Conservation (phyloP, 495 filamentous ascomycete genomes). For the Daldinia grandis region DNA sequence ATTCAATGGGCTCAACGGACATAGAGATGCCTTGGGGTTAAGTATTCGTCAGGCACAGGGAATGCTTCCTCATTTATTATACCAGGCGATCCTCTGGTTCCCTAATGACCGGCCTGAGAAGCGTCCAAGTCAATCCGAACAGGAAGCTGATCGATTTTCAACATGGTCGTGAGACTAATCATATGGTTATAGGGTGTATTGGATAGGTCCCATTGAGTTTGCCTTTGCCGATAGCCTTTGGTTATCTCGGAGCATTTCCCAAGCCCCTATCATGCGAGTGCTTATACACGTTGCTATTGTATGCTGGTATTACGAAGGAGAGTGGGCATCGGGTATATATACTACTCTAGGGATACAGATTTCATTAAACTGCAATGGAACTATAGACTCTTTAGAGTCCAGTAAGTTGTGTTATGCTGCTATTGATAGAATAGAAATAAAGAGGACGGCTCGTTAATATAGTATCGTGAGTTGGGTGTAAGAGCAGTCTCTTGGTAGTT, state of each 20-base stretch:
- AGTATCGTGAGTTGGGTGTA: too few relatives aligned
- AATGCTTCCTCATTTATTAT: conserved; percentile 4
- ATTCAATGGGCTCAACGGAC: neutral
- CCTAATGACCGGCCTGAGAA: neutral
- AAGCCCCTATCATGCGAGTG: conserved; percentile 2
- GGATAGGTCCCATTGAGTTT: neutral
- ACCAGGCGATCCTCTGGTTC: conserved; percentile 8
- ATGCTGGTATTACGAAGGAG: neutral
- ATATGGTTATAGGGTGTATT: neutral
- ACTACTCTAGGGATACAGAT: neutral
- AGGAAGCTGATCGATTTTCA: neutral
- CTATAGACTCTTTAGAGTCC: neutral
- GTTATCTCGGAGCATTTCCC: conserved; percentile 13
- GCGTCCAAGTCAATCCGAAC: neutral
- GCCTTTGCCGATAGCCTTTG: conserved; percentile 11
- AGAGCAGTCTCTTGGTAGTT: too few relatives aligned
- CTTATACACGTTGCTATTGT: conserved; percentile 1
- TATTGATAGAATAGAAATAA: neutral
- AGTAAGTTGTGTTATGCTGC: neutral
- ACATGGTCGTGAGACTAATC: neutral
- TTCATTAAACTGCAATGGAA: neutral
- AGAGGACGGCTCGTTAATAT: too few relatives aligned
- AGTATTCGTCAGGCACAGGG: conserved; percentile 9
- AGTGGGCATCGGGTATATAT: neutral
- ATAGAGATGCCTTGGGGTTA: neutral